These are phyloP conservation scores for Xylaria palmicola DNA, from an alignment of 495 filamentous ascomycete species.

Conservation along the genomic window DNA sequence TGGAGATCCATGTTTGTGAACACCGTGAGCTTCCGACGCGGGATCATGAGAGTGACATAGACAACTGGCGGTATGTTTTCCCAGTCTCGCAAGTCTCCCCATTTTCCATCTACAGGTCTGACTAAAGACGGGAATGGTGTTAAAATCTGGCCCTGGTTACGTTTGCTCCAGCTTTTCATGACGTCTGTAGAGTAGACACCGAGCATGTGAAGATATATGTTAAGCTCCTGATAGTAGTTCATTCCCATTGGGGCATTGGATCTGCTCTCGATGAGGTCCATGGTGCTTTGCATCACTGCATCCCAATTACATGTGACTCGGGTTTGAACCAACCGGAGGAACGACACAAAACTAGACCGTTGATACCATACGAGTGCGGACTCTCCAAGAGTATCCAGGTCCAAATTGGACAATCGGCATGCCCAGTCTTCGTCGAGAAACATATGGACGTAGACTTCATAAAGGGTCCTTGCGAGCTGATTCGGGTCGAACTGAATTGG, in stretches of 20 bases:
- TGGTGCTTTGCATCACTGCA: conserved; percentile 15
- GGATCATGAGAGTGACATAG: conserved; percentile 39
- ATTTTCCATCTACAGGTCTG: neutral
- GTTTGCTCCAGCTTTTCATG: neutral
- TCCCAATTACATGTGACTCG: conserved; percentile 19
- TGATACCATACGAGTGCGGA: conserved; percentile 26
- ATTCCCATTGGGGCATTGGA: conserved; percentile 16
- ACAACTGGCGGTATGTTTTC: conserved; percentile 32
- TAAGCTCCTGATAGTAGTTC: conserved; percentile 29
- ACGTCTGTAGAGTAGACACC: conserved; percentile 22
- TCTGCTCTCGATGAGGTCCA: conserved; percentile 24
- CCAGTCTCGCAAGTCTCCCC: conserved; percentile 30
- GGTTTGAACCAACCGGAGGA: conserved; percentile 24
- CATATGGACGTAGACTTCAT: conserved; percentile 25
- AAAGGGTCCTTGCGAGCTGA: conserved; percentile 12
- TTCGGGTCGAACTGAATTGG: conserved; percentile 2
- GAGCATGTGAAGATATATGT: conserved; percentile 28
- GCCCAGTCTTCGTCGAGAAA: conserved; percentile 18
- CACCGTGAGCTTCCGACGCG: conserved; percentile 13
- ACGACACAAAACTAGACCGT: conserved; percentile 38
- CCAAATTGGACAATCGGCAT: neutral
- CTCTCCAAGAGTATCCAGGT: neutral
- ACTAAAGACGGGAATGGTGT: conserved; percentile 1
- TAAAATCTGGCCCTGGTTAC: neutral
- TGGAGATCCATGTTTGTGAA: neutral